Base-by-base conservation (phyloP, 352 stramenopile genomes). In the Peronosclerospora sorghi region DNA sequence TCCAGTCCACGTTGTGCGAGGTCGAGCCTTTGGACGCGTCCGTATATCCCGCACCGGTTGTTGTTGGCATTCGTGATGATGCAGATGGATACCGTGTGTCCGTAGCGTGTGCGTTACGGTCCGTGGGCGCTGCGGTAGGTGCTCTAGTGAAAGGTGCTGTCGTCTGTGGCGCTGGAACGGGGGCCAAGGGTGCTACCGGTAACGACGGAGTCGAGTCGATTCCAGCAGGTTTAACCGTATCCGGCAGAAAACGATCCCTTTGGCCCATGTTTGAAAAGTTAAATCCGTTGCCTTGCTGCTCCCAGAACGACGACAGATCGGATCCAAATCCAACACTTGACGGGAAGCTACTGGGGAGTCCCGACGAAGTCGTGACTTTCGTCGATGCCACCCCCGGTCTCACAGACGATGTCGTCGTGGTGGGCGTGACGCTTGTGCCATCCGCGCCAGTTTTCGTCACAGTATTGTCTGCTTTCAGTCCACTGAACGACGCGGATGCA, bases 1-100 rank as follows among this genome's bases (percentile, higher is more conserved):
- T 68, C 70, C 64, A 74, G 51, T 74, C 60, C 29, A 74, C 51
- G 18, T 81, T 74, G 6, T 65, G n/a, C n/a, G 54, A 68, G 34
- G 34, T 56, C 8, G 48, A 59, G n/a, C n/a, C n/a, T n/a, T n/a
- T n/a, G n/a, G 9, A 54, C 45, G 21, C 6, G 21, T 26, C 21
- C 21, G 3, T 26, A 26, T 7, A 3, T 26, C 4, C 6, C 21
- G 21, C 6, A 26, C 4, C 21, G 21, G 21, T 6, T 3, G 21
- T 6, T 3, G 21, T 26, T 6, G 21, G 21, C 21, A 6, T 26
- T 26, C 3, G 21, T 26, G 21, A 26, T 26, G 21, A 26, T 26
- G 3, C 6, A 26, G 21, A 26, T 26, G 21, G 21, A 26, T 7
- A 26, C 3, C 21, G 3, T 26, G n/a, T n/a, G n/a, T n/a, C n/a